Evolutionary conservation across 768 basidiomycete species (phyloP).

Genomic region (Mycena pura): DNA sequence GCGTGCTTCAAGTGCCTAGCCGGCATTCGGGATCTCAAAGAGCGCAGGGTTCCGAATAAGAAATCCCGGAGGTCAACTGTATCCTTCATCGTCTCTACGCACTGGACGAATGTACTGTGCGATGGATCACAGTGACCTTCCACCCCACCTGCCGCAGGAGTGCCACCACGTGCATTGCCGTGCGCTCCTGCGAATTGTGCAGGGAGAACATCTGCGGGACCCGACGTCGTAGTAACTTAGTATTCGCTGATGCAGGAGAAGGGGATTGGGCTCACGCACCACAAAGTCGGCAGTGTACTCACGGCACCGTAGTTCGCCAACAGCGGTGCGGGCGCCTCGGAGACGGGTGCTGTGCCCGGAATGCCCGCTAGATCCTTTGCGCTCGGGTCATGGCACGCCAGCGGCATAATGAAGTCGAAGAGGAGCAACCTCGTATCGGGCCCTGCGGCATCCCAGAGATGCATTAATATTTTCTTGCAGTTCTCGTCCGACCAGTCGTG

Average conservation of each 20-base stretch:
- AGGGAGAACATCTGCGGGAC: constrained; percentile 45
- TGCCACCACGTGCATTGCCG: constrained; percentile 37
- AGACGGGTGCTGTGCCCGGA: constrained; percentile 29
- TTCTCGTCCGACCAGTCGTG: constrained; percentile 70
- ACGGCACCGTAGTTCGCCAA: constrained; percentile 47
- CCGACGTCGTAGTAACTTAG: not conserved
- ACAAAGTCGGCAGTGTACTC: constrained; percentile 43
- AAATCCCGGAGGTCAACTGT: no score
- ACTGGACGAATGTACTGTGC: constrained; percentile 29
- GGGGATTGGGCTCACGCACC: constrained; percentile 33
- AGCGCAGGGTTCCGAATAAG: no score
- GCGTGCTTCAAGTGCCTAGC: no score
- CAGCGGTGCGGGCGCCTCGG: constrained; percentile 41
- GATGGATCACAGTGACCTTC: constrained; percentile 35
- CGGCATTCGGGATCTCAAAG: no score
- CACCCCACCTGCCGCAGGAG: constrained; percentile 42
- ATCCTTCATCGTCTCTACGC: constrained; percentile 32
- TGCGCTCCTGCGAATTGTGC: constrained; percentile 49
- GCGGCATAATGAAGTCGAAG: constrained; percentile 48
- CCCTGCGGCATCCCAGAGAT: constrained; percentile 44
- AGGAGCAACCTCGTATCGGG: constrained; percentile 47
- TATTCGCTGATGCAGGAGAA: not conserved
- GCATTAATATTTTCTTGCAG: constrained; percentile 42
- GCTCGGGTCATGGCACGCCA: constrained; percentile 39
- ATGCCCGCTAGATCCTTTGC: constrained; percentile 26